Conservation (phyloP, 768 basidiomycete genomes). For the Mycena maculata region DNA sequence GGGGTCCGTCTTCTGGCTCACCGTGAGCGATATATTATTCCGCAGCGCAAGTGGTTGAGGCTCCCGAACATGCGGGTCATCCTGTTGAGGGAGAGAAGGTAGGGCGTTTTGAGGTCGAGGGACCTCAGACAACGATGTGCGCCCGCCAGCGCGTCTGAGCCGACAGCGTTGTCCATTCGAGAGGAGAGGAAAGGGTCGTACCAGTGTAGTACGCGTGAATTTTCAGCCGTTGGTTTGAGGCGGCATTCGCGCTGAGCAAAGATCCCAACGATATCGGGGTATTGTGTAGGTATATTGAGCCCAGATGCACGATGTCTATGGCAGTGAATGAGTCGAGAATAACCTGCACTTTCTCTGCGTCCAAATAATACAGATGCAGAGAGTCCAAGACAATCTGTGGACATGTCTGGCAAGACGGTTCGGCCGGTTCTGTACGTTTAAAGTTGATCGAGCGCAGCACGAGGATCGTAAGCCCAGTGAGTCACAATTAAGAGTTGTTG, state of each 20-base stretch:
- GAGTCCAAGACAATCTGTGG: slow-evolving; percentile 16
- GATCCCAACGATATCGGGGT: slow-evolving; percentile 21
- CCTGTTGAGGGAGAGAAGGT: slow-evolving; percentile 15
- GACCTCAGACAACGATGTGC: slow-evolving; percentile 11
- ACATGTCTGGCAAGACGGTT: neutral
- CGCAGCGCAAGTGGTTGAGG: slow-evolving; percentile 7
- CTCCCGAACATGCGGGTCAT: slow-evolving; percentile 6
- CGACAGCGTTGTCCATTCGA: neutral
- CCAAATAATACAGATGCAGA: slow-evolving; percentile 24
- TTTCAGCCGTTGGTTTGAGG: slow-evolving; percentile 6
- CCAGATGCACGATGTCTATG: slow-evolving; percentile 21
- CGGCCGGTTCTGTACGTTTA: neutral
- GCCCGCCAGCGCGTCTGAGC: neutral
- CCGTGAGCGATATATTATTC: slow-evolving; percentile 10
- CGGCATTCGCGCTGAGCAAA: slow-evolving; percentile 7
- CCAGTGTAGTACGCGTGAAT: slow-evolving; percentile 23
- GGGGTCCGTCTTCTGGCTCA: slow-evolving; percentile 10
- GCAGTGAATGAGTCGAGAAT: slow-evolving; percentile 11
- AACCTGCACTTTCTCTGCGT: neutral
- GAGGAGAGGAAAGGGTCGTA: neutral
- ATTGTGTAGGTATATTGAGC: slow-evolving; percentile 27
- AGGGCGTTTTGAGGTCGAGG: slow-evolving; percentile 19
- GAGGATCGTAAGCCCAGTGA: slow-evolving; percentile 20
- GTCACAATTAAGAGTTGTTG: slow-evolving; percentile 5
- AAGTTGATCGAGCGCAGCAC: slow-evolving; percentile 15